Conservation (phyloP, 2,329 filamentous ascomycete genomes). For the Calonectria pauciramosa region DNA sequence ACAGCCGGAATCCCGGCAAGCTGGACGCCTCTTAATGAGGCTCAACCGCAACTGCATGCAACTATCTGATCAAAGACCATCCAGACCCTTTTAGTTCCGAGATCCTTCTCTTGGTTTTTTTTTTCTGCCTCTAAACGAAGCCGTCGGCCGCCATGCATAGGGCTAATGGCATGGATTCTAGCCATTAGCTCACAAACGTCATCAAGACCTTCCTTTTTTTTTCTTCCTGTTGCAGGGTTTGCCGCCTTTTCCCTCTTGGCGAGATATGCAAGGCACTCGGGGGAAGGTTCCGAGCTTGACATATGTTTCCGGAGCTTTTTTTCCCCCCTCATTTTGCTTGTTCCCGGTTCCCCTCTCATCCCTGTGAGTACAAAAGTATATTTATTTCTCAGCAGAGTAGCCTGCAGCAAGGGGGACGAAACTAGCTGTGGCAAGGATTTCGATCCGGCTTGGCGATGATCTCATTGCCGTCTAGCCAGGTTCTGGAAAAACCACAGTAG, state of each 20-base stretch:
- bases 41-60: slow-evolving; percentile 5
- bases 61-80: not conserved
- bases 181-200: not conserved
- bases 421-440: slow-evolving; percentile 4
- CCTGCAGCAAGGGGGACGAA: slow-evolving; percentile 1
- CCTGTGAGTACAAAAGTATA: not conserved
- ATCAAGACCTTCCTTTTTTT: not conserved
- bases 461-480: not conserved
- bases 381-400: not conserved
- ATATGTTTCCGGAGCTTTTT: not conserved
- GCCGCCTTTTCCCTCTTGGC: slow-evolving; percentile 25
- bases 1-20: not conserved
- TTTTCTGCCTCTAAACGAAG: not conserved
- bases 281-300: not conserved
- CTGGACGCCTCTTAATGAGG: not conserved
- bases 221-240: not conserved
- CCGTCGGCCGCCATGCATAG: not conserved
- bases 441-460: not conserved
- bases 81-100: not conserved
- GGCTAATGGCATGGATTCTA: not conserved
- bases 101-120: not conserved
- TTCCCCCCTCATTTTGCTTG: not conserved
- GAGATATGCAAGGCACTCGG: not conserved
- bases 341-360: not conserved
- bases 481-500: not conserved